Evolutionary conservation across 345 rosid species (phyloP), one percentile per base, ranked within the genome.

Genomic region (Linum tenue): DNA sequence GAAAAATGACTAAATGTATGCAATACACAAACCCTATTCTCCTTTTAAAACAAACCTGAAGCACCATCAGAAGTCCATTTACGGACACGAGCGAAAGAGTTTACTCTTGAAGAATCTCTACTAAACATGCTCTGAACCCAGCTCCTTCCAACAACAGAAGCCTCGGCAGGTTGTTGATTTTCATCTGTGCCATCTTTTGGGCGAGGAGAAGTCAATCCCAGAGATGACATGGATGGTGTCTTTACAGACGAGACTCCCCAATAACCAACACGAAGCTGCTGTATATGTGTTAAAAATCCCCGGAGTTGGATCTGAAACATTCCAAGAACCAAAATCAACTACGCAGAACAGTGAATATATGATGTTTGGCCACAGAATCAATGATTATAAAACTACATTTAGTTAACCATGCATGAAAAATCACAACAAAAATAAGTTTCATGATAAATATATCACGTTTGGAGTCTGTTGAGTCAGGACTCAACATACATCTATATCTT

Each of bases 111-210:
- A 37, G 88, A 78, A 59, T 90, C 99, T 72, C 91, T 88, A 82
- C 95, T 90, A 76, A 94, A 94, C 99, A 94, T 94, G 77, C 99
- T 94, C 76, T 94, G 99, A 59, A 90, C 99, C 99, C 99, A 94
- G 76, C 96, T 94, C 81, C 99, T 85, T 68, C 99, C 95, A 76
- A 87, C 70, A 75, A 72, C 95, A 80, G 99, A 78, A 60, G 96
- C 96, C 82, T 90, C 99, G n/a, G 90, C 80, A 73, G 99, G 89
- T 79, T 86, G 89, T 78, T 90, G 84, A 78, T 74, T 78, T 69
- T 94, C 96, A 78, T 80, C 86, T 44, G 80, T 59, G 39, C 67
- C 79, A 77, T 94, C 97, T 75, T 83, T 91, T 36, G 92, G 81
- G 67, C 78, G 92, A 37, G 99, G 97, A 62, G 99, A 94, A 64